Percentiles rank a stretch among this genome's conserved stretches.
Evolutionary conservation across 495 filamentous ascomycete species (phyloP).

Genomic region (Trichocladium uniseriatum): DNA sequence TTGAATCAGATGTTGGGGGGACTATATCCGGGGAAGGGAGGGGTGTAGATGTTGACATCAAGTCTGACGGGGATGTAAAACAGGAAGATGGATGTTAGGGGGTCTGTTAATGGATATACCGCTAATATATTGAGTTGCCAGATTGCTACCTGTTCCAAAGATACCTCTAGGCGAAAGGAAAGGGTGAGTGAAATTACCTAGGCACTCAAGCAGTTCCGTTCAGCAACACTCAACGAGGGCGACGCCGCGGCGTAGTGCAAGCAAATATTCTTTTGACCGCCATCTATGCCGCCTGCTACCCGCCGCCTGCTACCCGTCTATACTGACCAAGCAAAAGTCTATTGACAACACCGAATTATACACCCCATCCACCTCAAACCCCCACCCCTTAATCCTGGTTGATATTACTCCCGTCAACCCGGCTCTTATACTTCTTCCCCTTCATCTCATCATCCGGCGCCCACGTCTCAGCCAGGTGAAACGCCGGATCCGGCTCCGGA

Average conservation of each 20-base stretch:
- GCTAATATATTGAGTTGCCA: too few species aligned
- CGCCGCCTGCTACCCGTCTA: not conserved
- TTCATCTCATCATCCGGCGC: constrained; percentile 17
- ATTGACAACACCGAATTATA: not conserved
- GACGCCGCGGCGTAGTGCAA: too few species aligned
- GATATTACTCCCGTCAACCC: constrained; percentile 39
- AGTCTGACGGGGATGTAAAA: too few species aligned
- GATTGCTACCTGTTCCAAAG: too few species aligned
- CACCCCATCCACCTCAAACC: not conserved
- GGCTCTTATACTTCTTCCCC: constrained; percentile 37
- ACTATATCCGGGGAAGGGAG: not conserved
- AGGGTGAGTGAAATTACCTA: too few species aligned
- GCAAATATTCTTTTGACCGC: not conserved
- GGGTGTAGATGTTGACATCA: not conserved
- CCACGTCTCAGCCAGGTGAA: constrained; percentile 44
- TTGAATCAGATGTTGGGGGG: too few species aligned
- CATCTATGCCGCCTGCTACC: not conserved
- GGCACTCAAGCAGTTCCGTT: too few species aligned
- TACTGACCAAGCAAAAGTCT: not conserved
- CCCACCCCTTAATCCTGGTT: constrained; percentile 29
- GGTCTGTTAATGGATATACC: too few species aligned
- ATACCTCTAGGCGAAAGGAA: too few species aligned
- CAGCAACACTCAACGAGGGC: too few species aligned
- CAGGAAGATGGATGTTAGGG: too few species aligned
- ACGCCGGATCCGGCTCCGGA: constrained; percentile 60